phyloP scores from a whole-genome alignment of 805 yeast genomes.

The Candida tallmaniae region DNA sequence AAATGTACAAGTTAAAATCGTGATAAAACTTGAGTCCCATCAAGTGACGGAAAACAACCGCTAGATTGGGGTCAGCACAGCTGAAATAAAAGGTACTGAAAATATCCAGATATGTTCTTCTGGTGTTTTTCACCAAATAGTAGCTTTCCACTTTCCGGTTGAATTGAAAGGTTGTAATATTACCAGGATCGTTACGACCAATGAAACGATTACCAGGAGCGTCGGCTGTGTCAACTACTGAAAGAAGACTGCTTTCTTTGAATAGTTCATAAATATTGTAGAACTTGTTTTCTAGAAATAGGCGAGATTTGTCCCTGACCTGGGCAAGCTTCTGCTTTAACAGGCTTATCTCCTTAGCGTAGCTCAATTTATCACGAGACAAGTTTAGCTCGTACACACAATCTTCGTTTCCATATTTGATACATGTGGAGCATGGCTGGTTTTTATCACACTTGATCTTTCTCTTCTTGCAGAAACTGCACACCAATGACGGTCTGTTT shows the following conservation, averaged over 20 bases:
- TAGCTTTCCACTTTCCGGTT: not conserved
- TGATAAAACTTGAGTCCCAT: not conserved
- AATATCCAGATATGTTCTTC: not conserved
- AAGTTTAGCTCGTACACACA: slow-evolving; percentile 7
- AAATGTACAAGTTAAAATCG: not conserved
- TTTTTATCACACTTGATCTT: slow-evolving; percentile 37
- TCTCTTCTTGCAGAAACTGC: slow-evolving; percentile 27
- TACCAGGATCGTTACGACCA: not conserved
- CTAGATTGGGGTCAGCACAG: not conserved
- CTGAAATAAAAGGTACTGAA: not conserved
- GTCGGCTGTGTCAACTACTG: not conserved
- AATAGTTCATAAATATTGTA: not conserved
- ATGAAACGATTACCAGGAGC: not conserved
- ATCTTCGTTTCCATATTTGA: slow-evolving; percentile 19
- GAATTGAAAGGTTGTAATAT: not conserved
- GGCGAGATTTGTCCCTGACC: not conserved
- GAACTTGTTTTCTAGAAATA: slow-evolving; percentile 1
- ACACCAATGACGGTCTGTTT: slow-evolving; percentile 29
- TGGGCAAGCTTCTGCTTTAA: slow-evolving; percentile 1
- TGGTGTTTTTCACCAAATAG: not conserved
- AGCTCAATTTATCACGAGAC: slow-evolving; percentile 2
- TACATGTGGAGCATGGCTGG: slow-evolving; percentile 33
- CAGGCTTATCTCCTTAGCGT: slow-evolving; percentile 3
- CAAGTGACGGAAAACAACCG: not conserved
- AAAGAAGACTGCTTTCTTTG: not conserved